These are phyloP conservation scores for Solanum pennellii DNA, from an alignment of 257 asterid species.

Conservation along the genomic window DNA sequence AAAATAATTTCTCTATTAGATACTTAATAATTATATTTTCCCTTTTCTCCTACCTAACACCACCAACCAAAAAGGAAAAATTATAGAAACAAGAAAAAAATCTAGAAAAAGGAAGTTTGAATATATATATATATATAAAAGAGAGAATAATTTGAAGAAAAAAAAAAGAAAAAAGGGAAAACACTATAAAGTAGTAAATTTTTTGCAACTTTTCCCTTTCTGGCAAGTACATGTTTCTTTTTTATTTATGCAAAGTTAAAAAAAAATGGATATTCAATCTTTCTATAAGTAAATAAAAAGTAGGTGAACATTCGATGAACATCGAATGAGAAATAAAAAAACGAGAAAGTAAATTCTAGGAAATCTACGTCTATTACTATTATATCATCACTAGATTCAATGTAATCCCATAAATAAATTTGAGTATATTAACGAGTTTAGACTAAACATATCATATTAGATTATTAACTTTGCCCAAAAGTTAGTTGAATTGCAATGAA, in stretches of 20 bases:
- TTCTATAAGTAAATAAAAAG: background rate
- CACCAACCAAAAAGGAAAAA: background rate
- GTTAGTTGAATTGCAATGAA: background rate
- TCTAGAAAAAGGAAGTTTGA: background rate
- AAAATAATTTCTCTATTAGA: background rate
- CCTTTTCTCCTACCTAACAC: background rate
- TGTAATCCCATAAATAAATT: too few relatives aligned
- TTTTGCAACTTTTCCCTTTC: background rate
- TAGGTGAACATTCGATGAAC: background rate
- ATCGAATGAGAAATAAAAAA: background rate
- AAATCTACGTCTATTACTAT: background rate
- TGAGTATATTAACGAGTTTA: too few relatives aligned
- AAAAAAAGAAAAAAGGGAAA: background rate
- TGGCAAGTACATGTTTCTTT: background rate
- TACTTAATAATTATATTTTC: background rate
- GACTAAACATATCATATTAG: background rate
- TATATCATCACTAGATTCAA: background rate
- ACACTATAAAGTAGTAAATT: background rate
- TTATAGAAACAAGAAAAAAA: background rate
- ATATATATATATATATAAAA: background rate
- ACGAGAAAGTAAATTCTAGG: background rate
- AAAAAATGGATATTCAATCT: background rate
- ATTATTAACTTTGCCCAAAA: fast-evolving
- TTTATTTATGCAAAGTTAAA: background rate
- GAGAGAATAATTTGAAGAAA: background rate